Percentiles rank a stretch among this genome's conserved stretches.
Evolutionary conservation across 73 alveolate genomes (phyloP).

Genomic region (Effrenium voratum): DNA sequence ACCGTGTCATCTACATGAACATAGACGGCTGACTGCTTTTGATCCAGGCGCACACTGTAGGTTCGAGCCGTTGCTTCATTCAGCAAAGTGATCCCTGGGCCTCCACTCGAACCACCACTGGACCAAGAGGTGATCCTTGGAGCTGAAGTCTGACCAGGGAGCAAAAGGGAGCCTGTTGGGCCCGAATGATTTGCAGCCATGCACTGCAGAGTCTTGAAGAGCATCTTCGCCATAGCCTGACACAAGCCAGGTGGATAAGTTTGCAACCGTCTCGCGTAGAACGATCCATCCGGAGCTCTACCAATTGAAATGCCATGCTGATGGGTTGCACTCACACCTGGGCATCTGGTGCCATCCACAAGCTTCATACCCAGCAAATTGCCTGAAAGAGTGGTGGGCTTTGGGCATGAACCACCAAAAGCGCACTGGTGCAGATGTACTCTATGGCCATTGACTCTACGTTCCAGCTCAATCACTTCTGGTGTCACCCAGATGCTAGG

Average conservation of each 20-base stretch:
- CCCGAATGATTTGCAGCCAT: neutral
- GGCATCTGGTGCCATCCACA: neutral
- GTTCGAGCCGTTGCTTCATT: neutral
- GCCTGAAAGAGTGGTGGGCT: slow-evolving; percentile 6
- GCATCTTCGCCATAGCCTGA: neutral
- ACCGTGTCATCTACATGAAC: slow-evolving; percentile 29
- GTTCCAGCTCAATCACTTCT: neutral
- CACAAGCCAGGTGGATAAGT: slow-evolving; percentile 24
- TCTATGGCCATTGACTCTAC: neutral
- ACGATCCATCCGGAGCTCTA: neutral
- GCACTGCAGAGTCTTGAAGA: neutral
- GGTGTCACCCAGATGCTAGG: neutral
- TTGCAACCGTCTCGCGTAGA: neutral
- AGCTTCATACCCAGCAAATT: neutral
- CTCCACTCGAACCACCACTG: neutral
- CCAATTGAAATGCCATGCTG: neutral
- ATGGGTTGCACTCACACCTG: neutral
- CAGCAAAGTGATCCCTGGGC: neutral
- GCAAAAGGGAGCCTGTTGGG: neutral
- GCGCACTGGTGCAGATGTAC: neutral
- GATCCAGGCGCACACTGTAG: neutral
- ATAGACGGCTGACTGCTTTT: neutral
- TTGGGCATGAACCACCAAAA: neutral
- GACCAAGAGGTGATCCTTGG: neutral
- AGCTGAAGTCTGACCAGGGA: neutral